Evolutionary conservation across 75 land plant species (phyloP).

Genomic region (Gnetum montanum): DNA sequence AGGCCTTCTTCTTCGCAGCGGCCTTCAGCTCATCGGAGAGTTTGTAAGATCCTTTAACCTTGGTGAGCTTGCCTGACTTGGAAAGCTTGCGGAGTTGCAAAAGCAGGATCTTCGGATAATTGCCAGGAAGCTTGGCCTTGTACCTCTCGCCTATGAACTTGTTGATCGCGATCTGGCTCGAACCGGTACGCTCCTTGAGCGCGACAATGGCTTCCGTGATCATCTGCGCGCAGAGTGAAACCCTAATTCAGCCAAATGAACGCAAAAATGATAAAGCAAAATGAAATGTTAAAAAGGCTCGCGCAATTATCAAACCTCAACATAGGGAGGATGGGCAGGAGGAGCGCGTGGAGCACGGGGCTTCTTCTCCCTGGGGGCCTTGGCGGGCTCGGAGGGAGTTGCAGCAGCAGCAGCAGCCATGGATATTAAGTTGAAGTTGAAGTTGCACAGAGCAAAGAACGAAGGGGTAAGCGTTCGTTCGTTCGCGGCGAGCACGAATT

Average conservation of each 20-base stretch:
- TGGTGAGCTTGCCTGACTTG: conserved; percentile 6
- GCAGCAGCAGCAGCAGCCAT: not conserved
- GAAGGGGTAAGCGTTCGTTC: no score
- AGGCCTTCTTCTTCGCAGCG: conserved; percentile 1
- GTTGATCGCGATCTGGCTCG: conserved; percentile 32
- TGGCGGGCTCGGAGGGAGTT: not conserved
- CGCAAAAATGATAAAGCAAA: no score
- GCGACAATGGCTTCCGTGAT: conserved; percentile 24
- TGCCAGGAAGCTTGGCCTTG: conserved; percentile 21
- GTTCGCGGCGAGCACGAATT: no score
- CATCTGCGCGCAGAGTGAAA: conserved; percentile 11
- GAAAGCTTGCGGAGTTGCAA: not conserved
- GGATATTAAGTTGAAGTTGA: not conserved
- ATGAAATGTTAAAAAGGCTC: no score
- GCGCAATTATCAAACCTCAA: conserved; percentile 8
- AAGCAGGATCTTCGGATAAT: conserved; percentile 4
- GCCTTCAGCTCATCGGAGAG: conserved; percentile 20
- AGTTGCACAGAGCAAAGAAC: no score
- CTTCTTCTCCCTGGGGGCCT: conserved; percentile 17
- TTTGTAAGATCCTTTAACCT: conserved; percentile 7
- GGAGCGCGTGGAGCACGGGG: conserved; percentile 11
- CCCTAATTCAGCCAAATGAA: no score
- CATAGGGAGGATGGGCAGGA: conserved; percentile 26
- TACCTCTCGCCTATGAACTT: conserved; percentile 29
- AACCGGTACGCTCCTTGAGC: conserved; percentile 36